phyloP scores from a whole-genome alignment of 768 basidiomycete species.

The Fomitopsis pulvina region DNA sequence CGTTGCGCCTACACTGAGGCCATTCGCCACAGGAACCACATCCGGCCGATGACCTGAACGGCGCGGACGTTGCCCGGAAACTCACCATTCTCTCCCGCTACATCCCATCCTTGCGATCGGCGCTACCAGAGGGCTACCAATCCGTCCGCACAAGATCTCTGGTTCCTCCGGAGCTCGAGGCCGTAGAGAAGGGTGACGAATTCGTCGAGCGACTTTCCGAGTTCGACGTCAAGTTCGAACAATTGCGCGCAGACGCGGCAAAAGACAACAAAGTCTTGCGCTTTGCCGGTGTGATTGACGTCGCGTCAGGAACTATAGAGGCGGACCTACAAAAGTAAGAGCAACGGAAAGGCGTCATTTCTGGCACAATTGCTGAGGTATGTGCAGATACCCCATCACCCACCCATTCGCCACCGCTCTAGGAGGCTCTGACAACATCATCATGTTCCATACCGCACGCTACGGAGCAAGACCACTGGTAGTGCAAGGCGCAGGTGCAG shows the following conservation, averaged over 20 bases:
- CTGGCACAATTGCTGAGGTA: neutral
- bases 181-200: slow-evolving; percentile 66
- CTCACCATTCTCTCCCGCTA: slow-evolving; percentile 90
- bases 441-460: slow-evolving; percentile 93
- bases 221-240: slow-evolving; percentile 74
- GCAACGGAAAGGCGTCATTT: neutral
- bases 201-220: slow-evolving; percentile 77
- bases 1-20: neutral
- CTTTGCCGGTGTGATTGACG: slow-evolving; percentile 93
- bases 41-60: slow-evolving; percentile 94
- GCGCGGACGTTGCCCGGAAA: slow-evolving; percentile 95
- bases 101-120: slow-evolving; percentile 44
- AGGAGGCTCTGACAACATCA: slow-evolving; percentile 95
- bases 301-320: slow-evolving; percentile 60
- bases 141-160: slow-evolving; percentile 82
- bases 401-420: slow-evolving; percentile 97
- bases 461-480: slow-evolving; percentile 87
- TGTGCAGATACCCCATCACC: slow-evolving; percentile 67
- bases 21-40: slow-evolving; percentile 74
- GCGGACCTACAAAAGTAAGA: slow-evolving; percentile 85
- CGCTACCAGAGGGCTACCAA: slow-evolving; percentile 69
- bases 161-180: slow-evolving; percentile 69
- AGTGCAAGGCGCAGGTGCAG: slow-evolving; percentile 93
- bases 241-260: slow-evolving; percentile 71
- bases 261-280: slow-evolving; percentile 80